These are phyloP conservation scores for Penicillium odoratum DNA, from an alignment of 495 filamentous ascomycete species.

Conservation along the genomic window DNA sequence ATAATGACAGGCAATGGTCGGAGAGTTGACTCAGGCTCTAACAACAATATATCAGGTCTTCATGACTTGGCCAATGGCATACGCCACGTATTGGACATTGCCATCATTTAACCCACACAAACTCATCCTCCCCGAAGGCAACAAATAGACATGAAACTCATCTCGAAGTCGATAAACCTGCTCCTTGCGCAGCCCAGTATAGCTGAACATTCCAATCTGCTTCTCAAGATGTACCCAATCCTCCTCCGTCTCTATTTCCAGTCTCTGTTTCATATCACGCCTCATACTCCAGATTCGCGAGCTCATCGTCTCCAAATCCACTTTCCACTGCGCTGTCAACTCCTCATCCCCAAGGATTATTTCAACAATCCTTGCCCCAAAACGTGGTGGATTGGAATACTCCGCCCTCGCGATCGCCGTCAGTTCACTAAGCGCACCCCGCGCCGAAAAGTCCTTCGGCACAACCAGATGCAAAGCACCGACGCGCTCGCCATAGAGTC, in stretches of 20 bases:
- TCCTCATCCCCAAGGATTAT: constrained; percentile 27
- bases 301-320: constrained; percentile 39
- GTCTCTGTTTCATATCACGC: constrained; percentile 17
- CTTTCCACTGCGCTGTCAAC: constrained; percentile 31
- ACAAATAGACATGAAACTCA: constrained; percentile 32
- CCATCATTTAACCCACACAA: constrained; percentile 35
- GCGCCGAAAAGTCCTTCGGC: constrained; percentile 20
- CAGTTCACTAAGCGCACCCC: constrained; percentile 27
- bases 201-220: constrained; percentile 43
- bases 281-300: constrained; percentile 29
- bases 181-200: constrained; percentile 23
- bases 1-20: too few species aligned
- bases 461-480: constrained; percentile 32
- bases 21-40: too few species aligned
- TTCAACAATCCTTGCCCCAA: constrained; percentile 34
- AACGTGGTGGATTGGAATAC: constrained; percentile 25
- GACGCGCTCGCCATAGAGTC: constrained; percentile 42
- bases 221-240: constrained; percentile 31
- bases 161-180: constrained; percentile 26
- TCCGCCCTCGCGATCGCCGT: too few species aligned
- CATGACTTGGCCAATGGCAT: too few species aligned
- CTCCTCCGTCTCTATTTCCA: constrained; percentile 23
- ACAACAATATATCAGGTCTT: too few species aligned
- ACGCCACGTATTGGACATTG: constrained; percentile 31
- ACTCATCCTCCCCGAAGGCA: constrained; percentile 19